Evolutionary conservation across 192 early-diverging fungal genomes (phyloP).

Genomic region (Glomus cerebriforme): DNA sequence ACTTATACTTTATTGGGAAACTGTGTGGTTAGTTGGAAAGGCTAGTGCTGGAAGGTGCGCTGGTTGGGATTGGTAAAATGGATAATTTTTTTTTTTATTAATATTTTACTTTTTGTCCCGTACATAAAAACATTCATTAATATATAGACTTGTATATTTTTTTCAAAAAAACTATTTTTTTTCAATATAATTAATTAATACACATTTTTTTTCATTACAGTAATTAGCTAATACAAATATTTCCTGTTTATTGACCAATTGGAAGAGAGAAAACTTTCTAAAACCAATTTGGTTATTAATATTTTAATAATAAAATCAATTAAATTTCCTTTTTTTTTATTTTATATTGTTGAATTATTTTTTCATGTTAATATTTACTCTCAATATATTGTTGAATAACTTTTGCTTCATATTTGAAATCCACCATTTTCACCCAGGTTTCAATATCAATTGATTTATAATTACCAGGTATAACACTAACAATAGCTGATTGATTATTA

Average conservation of each 20-base stretch:
- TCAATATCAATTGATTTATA: background rate
- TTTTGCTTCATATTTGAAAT: constrained; percentile 11
- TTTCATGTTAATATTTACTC: background rate
- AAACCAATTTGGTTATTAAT: too few relatives aligned
- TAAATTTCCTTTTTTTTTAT: background rate
- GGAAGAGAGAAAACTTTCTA: too few relatives aligned
- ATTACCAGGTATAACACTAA: background rate
- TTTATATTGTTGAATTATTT: background rate
- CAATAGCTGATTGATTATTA: constrained; percentile 30
- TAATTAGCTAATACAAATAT: too few relatives aligned
- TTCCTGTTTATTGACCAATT: too few relatives aligned
- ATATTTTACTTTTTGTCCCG: too few relatives aligned
- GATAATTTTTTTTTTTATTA: too few relatives aligned
- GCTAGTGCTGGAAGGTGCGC: background rate
- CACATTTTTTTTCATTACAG: background rate
- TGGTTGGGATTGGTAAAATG: background rate
- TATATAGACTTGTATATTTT: background rate
- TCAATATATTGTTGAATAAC: constrained; percentile 12
- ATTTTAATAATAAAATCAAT: background rate
- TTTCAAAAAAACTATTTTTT: background rate
- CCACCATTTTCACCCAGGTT: constrained; percentile 12
- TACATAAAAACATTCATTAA: background rate
- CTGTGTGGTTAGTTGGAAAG: background rate
- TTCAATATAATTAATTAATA: background rate
- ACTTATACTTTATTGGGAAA: background rate